Evolutionary conservation across 306 rosid species (phyloP).

Genomic region (Trifolium subterraneum): DNA sequence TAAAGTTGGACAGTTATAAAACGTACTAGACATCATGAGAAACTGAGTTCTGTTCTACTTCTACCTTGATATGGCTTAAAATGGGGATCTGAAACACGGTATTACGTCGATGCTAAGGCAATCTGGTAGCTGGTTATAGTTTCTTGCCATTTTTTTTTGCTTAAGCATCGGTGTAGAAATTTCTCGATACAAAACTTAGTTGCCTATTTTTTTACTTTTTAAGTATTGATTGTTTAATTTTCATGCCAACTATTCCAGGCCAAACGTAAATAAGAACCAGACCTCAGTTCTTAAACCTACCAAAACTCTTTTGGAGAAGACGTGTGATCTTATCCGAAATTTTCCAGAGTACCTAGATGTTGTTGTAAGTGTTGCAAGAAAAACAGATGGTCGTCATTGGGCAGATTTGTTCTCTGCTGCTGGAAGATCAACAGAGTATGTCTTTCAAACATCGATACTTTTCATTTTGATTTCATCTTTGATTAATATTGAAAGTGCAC

Average conservation of each 20-base stretch:
- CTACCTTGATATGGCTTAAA: too few relatives aligned
- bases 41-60: too few relatives aligned
- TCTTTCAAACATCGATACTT: conserved; percentile 39
- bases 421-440: conserved; percentile 95
- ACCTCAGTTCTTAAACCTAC: conserved; percentile 52
- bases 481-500: conserved; percentile 24
- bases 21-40: conserved; percentile 9
- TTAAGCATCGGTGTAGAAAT: conserved; percentile 31
- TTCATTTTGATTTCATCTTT: conserved; percentile 37
- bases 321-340: conserved; percentile 86
- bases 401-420: conserved; percentile 94
- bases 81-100: conserved; percentile 23
- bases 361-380: conserved; percentile 97
- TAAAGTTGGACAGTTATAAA: conserved; percentile 13
- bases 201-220: neutral
- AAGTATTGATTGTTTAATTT: conserved; percentile 40
- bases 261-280: conserved; percentile 75
- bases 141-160: conserved; percentile 41
- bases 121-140: conserved; percentile 29
- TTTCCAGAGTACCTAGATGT: conserved; percentile 94
- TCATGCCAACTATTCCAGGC: conserved; percentile 58
- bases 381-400: conserved; percentile 99
- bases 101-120: conserved; percentile 2
- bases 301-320: conserved; percentile 88
- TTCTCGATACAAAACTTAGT: conserved; percentile 21